Conservation (phyloP, 75 land plant genomes). For the Azolla pinnata region DNA sequence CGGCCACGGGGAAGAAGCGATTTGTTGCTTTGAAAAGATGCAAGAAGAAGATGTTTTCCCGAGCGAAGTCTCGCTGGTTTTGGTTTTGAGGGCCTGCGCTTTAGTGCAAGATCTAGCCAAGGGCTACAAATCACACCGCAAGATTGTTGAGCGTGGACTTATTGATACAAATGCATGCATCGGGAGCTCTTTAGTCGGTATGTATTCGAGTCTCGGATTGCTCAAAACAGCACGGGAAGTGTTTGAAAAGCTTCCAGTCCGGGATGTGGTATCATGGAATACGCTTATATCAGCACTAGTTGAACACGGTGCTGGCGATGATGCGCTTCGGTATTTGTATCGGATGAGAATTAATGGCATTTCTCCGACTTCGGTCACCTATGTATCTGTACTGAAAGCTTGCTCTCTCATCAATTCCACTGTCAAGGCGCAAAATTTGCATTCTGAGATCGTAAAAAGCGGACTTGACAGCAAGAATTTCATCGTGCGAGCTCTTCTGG, state of each 20-base stretch:
- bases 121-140: neutral
- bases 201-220: neutral
- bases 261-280: slow-evolving; percentile 2
- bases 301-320: neutral
- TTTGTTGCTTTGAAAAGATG: neutral
- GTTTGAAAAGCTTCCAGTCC: neutral
- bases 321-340: neutral
- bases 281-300: neutral
- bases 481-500: too few relatives aligned
- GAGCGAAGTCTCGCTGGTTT: neutral
- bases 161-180: neutral
- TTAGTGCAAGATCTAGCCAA: neutral
- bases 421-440: too few relatives aligned
- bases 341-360: neutral
- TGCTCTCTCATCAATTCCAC: too few relatives aligned
- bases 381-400: neutral
- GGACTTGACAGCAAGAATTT: too few relatives aligned
- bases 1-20: neutral
- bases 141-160: neutral
- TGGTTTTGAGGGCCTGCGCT: neutral
- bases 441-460: too few relatives aligned
- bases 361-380: neutral
- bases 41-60: neutral
- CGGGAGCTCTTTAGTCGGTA: neutral
- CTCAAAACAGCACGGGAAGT: neutral